Evolutionary conservation across 169 alveolate species (phyloP).

Genomic region (Plasmodium relictum): DNA sequence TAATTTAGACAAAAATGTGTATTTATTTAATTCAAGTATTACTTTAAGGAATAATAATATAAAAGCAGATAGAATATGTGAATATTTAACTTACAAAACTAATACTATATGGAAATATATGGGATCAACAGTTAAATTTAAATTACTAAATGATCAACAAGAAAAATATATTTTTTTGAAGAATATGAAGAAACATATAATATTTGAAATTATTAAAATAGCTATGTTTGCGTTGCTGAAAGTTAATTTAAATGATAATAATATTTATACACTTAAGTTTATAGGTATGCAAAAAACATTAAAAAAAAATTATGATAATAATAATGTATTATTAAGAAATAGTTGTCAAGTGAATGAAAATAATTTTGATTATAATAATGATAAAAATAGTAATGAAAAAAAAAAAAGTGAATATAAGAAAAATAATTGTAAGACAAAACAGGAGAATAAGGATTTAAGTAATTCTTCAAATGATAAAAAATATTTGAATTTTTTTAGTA

Average conservation of each 20-base stretch:
- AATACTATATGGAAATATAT: constrained; percentile 66
- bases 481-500: background rate
- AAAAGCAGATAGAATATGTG: constrained; percentile 66
- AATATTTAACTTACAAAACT: constrained; percentile 40
- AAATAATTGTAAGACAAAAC: background rate
- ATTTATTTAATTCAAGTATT: constrained; percentile 41
- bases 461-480: constrained; percentile 1
- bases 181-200: constrained; percentile 65
- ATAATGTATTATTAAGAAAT: background rate
- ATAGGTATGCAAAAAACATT: background rate
- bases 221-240: constrained; percentile 70
- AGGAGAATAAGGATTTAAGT: background rate
- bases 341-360: background rate
- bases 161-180: constrained; percentile 71
- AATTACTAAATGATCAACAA: constrained; percentile 60
- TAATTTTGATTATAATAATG: background rate
- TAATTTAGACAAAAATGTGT: constrained; percentile 27
- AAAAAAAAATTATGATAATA: background rate
- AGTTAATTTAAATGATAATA: constrained; percentile 74
- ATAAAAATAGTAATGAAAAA: background rate
- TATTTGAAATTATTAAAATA: constrained; percentile 69
- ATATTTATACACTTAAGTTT: constrained; percentile 38
- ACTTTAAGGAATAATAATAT: constrained; percentile 58
- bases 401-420: background rate
- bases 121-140: constrained; percentile 72